phyloP scores from a whole-genome alignment of 768 basidiomycete species.

The Termitomyces eurrhizus region DNA sequence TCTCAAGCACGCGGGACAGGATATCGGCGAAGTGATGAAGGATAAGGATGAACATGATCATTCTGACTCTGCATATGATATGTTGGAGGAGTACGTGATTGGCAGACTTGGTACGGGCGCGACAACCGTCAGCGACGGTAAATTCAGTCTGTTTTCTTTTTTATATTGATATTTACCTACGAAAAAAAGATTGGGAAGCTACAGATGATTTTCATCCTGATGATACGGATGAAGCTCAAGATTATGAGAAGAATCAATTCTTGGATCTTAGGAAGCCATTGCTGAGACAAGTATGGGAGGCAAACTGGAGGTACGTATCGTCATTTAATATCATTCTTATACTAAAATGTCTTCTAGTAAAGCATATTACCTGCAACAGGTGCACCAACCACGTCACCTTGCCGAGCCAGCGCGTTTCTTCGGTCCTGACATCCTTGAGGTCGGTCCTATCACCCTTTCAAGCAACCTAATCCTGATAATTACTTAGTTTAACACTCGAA shows the following conservation, averaged over 20 bases:
- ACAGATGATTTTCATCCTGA: conserved; percentile 90
- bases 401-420: conserved; percentile 84
- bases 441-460: conserved; percentile 22
- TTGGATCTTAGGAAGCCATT: conserved; percentile 86
- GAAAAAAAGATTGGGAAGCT: conserved; percentile 75
- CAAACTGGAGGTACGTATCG: conserved; percentile 69
- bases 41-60: conserved; percentile 82
- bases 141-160: conserved; percentile 22
- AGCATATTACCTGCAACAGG: conserved; percentile 92
- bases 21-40: conserved; percentile 78
- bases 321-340: conserved; percentile 4
- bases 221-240: conserved; percentile 74
- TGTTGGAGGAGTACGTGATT: conserved; percentile 85
- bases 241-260: conserved; percentile 89
- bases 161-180: neutral
- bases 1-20: conserved; percentile 76
- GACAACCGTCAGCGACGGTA: conserved; percentile 75
- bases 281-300: conserved; percentile 81
- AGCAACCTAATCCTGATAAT: neutral
- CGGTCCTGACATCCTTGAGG: conserved; percentile 78
- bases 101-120: conserved; percentile 78
- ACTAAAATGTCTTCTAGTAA: conserved; percentile 49
- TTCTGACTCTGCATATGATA: conserved; percentile 86
- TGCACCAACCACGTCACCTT: conserved; percentile 93
- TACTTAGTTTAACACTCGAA: conserved; percentile 70